phyloP scores from a whole-genome alignment of 768 basidiomycete species.

The Termitomyces sp. region DNA sequence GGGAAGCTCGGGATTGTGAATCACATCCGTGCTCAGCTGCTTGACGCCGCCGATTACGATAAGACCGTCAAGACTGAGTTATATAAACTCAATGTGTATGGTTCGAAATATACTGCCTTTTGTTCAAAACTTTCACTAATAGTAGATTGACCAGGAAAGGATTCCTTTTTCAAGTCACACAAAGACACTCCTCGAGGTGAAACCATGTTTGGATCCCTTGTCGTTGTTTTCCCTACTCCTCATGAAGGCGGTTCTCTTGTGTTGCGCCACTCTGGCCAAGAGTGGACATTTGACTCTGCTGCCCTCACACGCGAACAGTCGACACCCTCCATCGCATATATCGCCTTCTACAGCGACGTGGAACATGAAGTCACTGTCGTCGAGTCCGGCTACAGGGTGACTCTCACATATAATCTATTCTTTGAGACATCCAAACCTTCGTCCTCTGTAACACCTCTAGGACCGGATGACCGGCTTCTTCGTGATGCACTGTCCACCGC shows the following conservation, averaged over 20 bases:
- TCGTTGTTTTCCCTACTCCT: constrained; percentile 43
- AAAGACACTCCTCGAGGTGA: constrained; percentile 42
- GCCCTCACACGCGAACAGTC: constrained; percentile 7
- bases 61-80: constrained; percentile 22
- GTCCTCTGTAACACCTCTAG: constrained; percentile 2
- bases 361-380: constrained; percentile 37
- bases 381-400: constrained; percentile 34
- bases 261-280: constrained; percentile 28
- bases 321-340: constrained; percentile 27
- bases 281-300: constrained; percentile 31
- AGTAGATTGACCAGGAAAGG: constrained; percentile 27
- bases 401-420: constrained; percentile 40
- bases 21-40: constrained; percentile 3
- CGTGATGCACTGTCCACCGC: constrained; percentile 19
- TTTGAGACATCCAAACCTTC: constrained; percentile 7
- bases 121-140: neutral
- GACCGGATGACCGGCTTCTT: constrained; percentile 7
- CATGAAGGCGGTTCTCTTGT: constrained; percentile 43
- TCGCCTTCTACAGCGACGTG: constrained; percentile 36
- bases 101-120: constrained; percentile 15
- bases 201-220: constrained; percentile 49
- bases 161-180: constrained; percentile 48
- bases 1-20: constrained; percentile 1
- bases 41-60: constrained; percentile 15
- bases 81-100: constrained; percentile 37